Evolutionary conservation across 257 asterid genomes (phyloP), one percentile per base, ranked within the genome.

Genomic region (Solanum arcanum): DNA sequence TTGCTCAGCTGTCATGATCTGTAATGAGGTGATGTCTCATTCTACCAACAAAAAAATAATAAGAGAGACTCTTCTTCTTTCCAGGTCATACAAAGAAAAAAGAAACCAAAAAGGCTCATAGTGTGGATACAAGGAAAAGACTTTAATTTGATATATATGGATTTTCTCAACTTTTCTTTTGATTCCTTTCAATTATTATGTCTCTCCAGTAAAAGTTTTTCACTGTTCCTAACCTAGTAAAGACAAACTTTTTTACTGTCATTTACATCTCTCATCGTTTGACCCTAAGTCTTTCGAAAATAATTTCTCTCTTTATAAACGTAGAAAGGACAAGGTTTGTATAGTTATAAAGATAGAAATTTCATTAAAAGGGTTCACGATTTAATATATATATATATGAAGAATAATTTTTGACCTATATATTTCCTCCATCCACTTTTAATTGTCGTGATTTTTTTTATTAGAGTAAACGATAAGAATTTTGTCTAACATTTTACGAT

Each of bases 1-100:
- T 91, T 89, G 85, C 88, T 91, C 90, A 72, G 88, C 91, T 92
- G 94, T 90, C 94, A 87, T 88, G 88, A 87, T 90, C 91, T 90
- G 75, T 72, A 86, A 29, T 64, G 88, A 87, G 21, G 84, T 86
- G 73, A 21, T 29, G 90, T 75, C 88, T 87, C 87, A 87, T 90
- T 81, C 72, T 64, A 44, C 31, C 52, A 78, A 87, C 87, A 60
- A 86, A 86, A 86, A 80, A 83, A 90, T 59, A 83, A 83, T 27
- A 86, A 90, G 5, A 33, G 80, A 69, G 49, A 49, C 41, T 23
- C 66, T 84, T 29, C 83, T 86, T 87, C 89, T 91, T 90, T 91
- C 89, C 90, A 89, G 91, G 88, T 87, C 91, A 87, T 86, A 89
- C 88, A 88, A 86, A 89, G 31, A 75, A 91, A 90, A 85, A 41